Evolutionary conservation across 768 basidiomycete genomes (phyloP), one percentile per base, ranked within the genome.

Genomic region (Lactarius evosmus): DNA sequence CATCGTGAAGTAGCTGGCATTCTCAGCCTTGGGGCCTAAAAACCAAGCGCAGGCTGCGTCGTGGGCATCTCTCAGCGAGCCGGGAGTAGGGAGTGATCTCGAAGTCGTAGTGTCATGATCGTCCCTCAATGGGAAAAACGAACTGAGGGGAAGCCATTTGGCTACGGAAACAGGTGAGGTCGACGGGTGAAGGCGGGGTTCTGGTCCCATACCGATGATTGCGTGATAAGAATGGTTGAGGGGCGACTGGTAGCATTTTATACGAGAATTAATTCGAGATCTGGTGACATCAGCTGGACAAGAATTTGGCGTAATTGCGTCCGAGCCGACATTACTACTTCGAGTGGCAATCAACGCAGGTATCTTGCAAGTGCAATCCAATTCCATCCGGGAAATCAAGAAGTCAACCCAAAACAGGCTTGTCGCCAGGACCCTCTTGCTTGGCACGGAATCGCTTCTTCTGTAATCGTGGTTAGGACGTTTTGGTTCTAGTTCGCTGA

Each of bases 21-120:
- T 78, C 68, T 79, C 78, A 8, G 72, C 77, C 51, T 72, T 72
- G 14, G 78, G 77, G 4, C 78, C 78, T 16, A 79, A 66, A 60
- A 79, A 78, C 71, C 74, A 77, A 17, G 78, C 72, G 12, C 72
- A 70, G 19, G 78, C 69, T 22, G 72, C 69, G 19, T 74, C 62
- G 55, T 71, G 70, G 19, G 49, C 36, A 16, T 65, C 50, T 32
- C 25, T 56, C 16, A 57, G 30, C 5, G 67, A 67, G 5, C 52
- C 63, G 5, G 60, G 46, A 58, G 34, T 1, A 30, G 41, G 32
- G 14, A 36, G 29, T 5, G 59, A 27, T n/a, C 36, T 32, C 29
- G 60, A 4, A 3, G 36, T 38, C 30, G 41, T n/a, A 29, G 32
- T 11, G 22, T 6, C 33, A 7, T 44, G 56, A n/a, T 4, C 22